Base-by-base conservation (phyloP, 345 rosid species). In the Mercurialis annua region DNA sequence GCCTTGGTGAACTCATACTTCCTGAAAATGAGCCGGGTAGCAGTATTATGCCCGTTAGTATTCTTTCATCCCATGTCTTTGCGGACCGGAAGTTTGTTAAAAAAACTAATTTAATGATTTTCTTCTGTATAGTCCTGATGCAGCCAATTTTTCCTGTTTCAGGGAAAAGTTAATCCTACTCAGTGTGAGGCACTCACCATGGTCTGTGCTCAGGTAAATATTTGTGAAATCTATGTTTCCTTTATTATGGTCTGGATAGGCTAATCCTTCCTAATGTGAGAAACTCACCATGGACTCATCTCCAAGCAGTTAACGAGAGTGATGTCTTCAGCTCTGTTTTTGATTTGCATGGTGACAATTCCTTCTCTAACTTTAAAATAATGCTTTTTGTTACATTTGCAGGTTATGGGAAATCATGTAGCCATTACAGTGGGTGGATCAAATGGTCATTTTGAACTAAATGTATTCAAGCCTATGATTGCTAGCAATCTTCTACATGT, bases 11-110 rank as follows among this genome's bases (percentile, higher is more conserved):
- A 77, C 97, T 93, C 68, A 81, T 87, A 84, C 95, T 93, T 71
- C 98, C 97, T 74, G 98, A 93, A 87, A 93, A 93, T 73, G 98
- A 93, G 83, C 97, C 96, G 23, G 98, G 98, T 70, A 93, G 98
- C 88, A 93, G 97, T 79, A 93, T 90, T 69, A 93, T 93, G 98
- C 98, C 97, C 49, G 98, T 93, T n/a, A 87, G 66, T 18, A 17
- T 60, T 44, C 30, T 53, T 18, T 26, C 3, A 66, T 59, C 64
- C 64, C 31, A 3, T 57, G 52, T 58, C 20, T 38, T 34, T 50
- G 12, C 38, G 31, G 42, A 34, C 14, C 0, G 6, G 42, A 62
- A 54, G 46, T 52, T 14, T 36, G 24, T 63, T 14, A 23, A 10
- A 10, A n/a, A 38, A 61, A 62, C 67, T 61, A 17, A 67, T 47